Conservation (phyloP, 768 basidiomycete species). For the Tricholomella constricta region DNA sequence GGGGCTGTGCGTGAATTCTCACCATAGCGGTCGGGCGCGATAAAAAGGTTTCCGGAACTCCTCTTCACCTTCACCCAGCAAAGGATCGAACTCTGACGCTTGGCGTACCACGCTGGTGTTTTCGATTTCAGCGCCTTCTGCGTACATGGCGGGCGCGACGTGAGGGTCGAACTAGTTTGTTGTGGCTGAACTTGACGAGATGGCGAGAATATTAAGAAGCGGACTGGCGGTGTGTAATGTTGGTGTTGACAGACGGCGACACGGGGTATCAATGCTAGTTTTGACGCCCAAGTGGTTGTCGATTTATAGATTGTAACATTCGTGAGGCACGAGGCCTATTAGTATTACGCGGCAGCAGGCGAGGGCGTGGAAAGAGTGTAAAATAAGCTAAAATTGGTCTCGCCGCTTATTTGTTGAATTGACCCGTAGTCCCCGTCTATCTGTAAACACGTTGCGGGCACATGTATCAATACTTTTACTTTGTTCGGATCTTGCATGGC, state of each 20-base stretch:
- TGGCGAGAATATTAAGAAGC: conserved; percentile 14
- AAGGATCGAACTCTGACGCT: conserved; percentile 23
- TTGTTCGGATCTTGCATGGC: background rate
- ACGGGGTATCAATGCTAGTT: background rate
- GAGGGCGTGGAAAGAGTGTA: background rate
- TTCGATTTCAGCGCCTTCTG: conserved; percentile 19
- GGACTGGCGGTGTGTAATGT: background rate
- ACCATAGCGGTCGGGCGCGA: conserved; percentile 55
- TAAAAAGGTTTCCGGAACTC: conserved; percentile 50
- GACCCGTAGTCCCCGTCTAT: background rate
- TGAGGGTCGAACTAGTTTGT: too few species aligned
- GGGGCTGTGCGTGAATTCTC: conserved; percentile 12
- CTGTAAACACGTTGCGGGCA: background rate
- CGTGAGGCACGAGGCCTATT: background rate
- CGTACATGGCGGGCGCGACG: conserved; percentile 15
- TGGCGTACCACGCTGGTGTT: conserved; percentile 12
- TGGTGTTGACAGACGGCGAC: background rate
- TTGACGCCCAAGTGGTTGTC: background rate
- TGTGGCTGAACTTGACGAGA: background rate
- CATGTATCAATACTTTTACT: background rate
- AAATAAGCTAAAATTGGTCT: background rate
- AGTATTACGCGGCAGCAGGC: background rate
- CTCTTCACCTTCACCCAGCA: conserved; percentile 14
- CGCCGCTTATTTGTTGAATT: too few species aligned
- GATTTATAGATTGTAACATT: conserved; percentile 6